phyloP scores from a whole-genome alignment of 2,329 filamentous ascomycete species.

The Aspergillus jensenii region DNA sequence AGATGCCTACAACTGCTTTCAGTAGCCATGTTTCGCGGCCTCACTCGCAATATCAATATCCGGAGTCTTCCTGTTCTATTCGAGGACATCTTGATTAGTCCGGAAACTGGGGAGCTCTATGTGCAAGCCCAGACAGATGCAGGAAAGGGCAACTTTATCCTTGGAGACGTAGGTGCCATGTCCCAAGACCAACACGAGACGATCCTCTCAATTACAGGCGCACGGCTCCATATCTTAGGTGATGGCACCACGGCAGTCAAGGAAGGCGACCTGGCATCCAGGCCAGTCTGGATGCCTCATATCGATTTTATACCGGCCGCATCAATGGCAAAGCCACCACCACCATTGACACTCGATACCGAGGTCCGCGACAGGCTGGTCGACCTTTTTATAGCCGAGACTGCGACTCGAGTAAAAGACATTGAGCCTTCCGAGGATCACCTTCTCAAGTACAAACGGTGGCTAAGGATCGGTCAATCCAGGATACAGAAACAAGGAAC shows the following conservation, averaged over 20 bases:
- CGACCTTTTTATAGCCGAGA: neutral
- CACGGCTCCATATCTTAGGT: neutral
- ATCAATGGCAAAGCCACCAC: neutral
- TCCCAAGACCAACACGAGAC: neutral
- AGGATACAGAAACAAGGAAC: neutral
- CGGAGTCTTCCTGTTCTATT: slow-evolving; percentile 5
- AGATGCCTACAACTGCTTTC: slow-evolving; percentile 16
- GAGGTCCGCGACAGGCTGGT: neutral
- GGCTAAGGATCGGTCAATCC: neutral
- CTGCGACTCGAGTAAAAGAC: neutral
- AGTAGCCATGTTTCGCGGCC: slow-evolving; percentile 11
- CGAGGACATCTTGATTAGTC: slow-evolving; percentile 2
- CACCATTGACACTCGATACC: neutral
- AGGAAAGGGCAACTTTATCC: neutral
- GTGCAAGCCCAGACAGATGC: neutral
- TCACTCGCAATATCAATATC: neutral
- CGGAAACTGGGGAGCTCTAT: neutral
- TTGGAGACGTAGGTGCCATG: neutral
- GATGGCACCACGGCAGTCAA: neutral
- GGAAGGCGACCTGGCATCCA: neutral
- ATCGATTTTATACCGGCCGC: neutral
- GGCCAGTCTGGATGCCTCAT: neutral
- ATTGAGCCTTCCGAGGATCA: neutral
- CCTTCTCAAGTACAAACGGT: slow-evolving; percentile 1
- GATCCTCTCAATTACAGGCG: neutral